Base-by-base conservation (phyloP, 2,329 filamentous ascomycete species). In the Pseudonectria buxi region DNA sequence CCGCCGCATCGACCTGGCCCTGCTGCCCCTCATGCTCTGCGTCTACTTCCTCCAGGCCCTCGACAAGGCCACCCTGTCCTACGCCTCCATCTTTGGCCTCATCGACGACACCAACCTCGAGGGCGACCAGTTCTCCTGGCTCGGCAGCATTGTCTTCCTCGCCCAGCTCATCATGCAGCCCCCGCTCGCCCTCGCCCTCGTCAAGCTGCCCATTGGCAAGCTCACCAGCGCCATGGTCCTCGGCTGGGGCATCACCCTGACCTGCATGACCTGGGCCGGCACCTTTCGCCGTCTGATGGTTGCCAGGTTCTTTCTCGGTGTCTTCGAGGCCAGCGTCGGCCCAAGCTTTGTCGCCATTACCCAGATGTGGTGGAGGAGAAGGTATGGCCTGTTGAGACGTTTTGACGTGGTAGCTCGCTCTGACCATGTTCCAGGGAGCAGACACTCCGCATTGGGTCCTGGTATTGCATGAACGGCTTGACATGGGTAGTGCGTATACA, bases 11-110 rank as follows among this genome's bases (percentile, higher is more conserved):
- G 65, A 69, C 47, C 37, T 56, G 16, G 59, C 59, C 7, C 54
- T 69, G 15, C 55, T 68, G 7, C 56, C 62, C 2, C 52, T 69
- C 33, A 70, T 82, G 38, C 61, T 81, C 10, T 65, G 67, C 6
- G 73, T 79, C 14, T 82, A 81, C 56, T 80, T 76, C 49, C 64
- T 81, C 0, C 78, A 82, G 44, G 71, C 69, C 10, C 62, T 81
- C 6, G 78, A 81, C 59, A 82, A 82, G 54, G 70, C 75, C 0
- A 76, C 74, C 0, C 62, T 81, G 59, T 62, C 58, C 2, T 82
- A 81, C 47, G 74, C 74, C 3, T 78, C 76, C 0, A 72, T 81
- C 10, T 81, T 81, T 45, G 77, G 77, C 3, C 62, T 83, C 10
- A 69, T 76, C 24, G 62, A 77, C 33, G 73, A 79, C 50, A 71